Evolutionary conservation across 2,329 filamentous ascomycete genomes (phyloP), one percentile per base, ranked within the genome.

Genomic region (Nigrograna mackinnonii): DNA sequence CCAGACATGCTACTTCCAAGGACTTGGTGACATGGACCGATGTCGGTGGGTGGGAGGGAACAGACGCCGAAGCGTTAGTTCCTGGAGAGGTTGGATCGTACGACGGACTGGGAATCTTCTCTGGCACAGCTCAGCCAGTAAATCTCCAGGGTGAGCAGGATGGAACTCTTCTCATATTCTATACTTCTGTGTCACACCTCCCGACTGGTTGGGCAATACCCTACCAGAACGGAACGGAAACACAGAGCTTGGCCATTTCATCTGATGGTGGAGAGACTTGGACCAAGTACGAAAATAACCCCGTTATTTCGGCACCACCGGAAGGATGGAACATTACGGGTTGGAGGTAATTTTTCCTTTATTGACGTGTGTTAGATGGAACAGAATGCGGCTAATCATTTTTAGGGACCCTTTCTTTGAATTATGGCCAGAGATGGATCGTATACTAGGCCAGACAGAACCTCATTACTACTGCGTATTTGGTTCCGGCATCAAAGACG

Each of bases 21-120:
- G 75, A 79, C 42, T 57, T 77, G 36, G 65, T 77, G 20, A 71
- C 71, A 19, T 74, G 71, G 68, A 67, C 60, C 5, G 73, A 75
- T 46, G 62, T 71, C 24, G 56, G 72, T 13, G 72, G 68, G 12
- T 80, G 78, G 78, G 50, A 73, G 47, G 66, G 70, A 22, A 64
- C 61, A 18, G 58, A 71, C 24, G 55, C 75, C 43, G 35, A 70
- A 48, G 50, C 65, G 43, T 17, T 76, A 6, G 68, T 64, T 4
- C 70, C 72, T 6, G 65, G 66, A 12, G 71, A 70, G 41, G 62
- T 66, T 41, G 66, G 65, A 30, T 60, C 64, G 6, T 79, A 80
- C 52, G 74, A 80, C 43, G 67, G 72, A 2, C 64, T 79, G 11
- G 77, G 78, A 1, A 74, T 79, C 22, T 80, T 80, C 55, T 77